Evolutionary conservation across 2,329 filamentous ascomycete genomes (phyloP), one percentile per base, ranked within the genome.

Genomic region (Apiospora rasikravindrae): DNA sequence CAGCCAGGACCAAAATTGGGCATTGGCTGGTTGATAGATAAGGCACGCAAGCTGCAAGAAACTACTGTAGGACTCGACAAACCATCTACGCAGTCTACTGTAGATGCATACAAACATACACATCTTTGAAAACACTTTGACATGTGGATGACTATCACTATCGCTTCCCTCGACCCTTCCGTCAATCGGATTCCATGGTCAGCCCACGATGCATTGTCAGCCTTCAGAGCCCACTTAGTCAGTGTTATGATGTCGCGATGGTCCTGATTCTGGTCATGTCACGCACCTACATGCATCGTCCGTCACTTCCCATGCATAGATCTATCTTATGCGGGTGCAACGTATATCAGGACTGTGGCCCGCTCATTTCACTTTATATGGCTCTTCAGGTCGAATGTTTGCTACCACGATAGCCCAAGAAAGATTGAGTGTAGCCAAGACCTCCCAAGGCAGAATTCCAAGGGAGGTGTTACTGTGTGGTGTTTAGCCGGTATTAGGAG

Each of bases 11-110:
- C 19, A 64, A 37, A 14, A 64, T n/a, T 40, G n/a, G 33, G 33
- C 33, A 24, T n/a, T 10, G 57, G 11, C 57, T 40, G 70, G 67
- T 66, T 47, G 47, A 71, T 29, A 76, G 74, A 77, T 75, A 76
- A 77, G 68, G 72, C 69, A 75, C 71, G 73, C 72, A 70, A 73
- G 69, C 71, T 73, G 72, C 40, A 70, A 72, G 51, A 69, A 69
- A 73, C 69, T 73, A 74, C 75, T 66, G 70, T 22, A 72, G 71
- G 71, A 64, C 37, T 69, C 73, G 66, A 40, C 19, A 26, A 69
- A 73, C 71, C 71, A 75, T 75, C 16, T 70, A 69, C 22, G 45
- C 45, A 66, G 45, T 69, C 69, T 69, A 37, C 37, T 73, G 69
- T 69, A 61, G 53, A 37, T 61, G 29, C 53, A n/a, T 53, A n/a